phyloP scores from a whole-genome alignment of 2,329 filamentous ascomycete genomes.

The Trichophyton mentagrophytes region DNA sequence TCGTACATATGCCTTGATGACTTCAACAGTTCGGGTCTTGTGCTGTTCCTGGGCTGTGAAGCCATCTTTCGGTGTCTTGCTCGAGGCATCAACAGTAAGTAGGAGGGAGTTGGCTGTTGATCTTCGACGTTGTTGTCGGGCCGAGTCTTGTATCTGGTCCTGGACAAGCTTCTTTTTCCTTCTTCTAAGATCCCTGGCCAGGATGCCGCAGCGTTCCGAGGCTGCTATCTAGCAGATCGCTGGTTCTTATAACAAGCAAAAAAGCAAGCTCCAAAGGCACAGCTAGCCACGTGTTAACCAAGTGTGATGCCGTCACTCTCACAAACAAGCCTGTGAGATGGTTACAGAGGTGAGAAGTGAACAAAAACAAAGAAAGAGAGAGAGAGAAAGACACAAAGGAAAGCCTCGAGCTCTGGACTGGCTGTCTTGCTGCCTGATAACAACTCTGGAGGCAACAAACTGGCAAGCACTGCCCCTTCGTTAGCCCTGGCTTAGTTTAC shows the following conservation, averaged over 20 bases:
- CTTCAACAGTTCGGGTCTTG: not conserved
- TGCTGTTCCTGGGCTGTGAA: not conserved
- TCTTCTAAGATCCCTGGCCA: not conserved
- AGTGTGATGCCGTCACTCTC: not conserved
- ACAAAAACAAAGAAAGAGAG: too few species aligned
- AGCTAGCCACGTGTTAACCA: not conserved
- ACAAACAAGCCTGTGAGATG: not conserved
- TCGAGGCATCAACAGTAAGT: not conserved
- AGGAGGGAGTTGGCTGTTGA: not conserved
- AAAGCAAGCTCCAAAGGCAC: not conserved
- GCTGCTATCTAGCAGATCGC: not conserved
- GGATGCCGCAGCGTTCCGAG: not conserved
- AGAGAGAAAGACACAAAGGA: not conserved
- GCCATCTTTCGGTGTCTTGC: not conserved
- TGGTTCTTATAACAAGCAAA: not conserved
- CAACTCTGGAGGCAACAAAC: not conserved
- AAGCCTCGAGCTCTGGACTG: not conserved
- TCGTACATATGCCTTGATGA: slow-evolving; percentile 11
- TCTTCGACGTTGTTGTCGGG: not conserved
- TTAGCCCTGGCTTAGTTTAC: not conserved
- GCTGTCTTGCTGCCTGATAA: not conserved
- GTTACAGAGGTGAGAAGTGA: not conserved
- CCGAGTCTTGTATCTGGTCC: not conserved
- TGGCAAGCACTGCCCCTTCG: not conserved
- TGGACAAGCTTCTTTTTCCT: not conserved